Evolutionary conservation across 257 asterid species (phyloP), one percentile per base, ranked within the genome.

Genomic region (Capsicum chinense): DNA sequence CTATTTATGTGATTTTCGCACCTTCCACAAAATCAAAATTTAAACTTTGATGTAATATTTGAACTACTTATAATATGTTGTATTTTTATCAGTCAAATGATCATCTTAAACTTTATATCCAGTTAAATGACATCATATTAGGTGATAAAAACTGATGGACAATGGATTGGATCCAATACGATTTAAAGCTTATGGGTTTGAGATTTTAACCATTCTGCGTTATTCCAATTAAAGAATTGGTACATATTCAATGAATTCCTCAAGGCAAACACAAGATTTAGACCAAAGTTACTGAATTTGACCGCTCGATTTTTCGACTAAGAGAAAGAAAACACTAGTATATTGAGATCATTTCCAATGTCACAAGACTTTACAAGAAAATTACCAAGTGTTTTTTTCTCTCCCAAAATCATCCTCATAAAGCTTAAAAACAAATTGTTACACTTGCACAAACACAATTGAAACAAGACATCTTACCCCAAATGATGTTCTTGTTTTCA

Each of bases 391-490:
- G 64, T 33, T 33, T 19, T 33, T 19, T 54, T 78, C 60, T 76
- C 33, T 33, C 82, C 39, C 19, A 66, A 26, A 44, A 26, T 10
- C 14, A 76, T 76, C 81, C 81, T 76, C 63, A 3, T 42, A 69
- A 69, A 39, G 12, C 79, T 69, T 69, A 7, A 42, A 76, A 76
- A 76, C 50, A 54, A 78, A 26, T 78, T 54, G 33, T 78, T 54
- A 52, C 82, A 8, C 33, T 78, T 78, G 64, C 78, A 88, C 76
- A 78, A 78, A 84, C 90, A 82, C 79, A 81, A 89, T 88, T 83
- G 74, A 86, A 88, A 91, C 81, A 88, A 88, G 89, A 83, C 89
- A 87, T 79, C 87, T 74, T 57, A 21, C 89, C 86, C 52, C 83
- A 88, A 82, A 83, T 85, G 84, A 83, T 89, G 85, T 39, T 88